A percentile compares a stretch with the other conserved stretches of the same genome.
Conservation (phyloP, 2,329 filamentous ascomycete genomes). For the Zymoseptoria crescenta region DNA sequence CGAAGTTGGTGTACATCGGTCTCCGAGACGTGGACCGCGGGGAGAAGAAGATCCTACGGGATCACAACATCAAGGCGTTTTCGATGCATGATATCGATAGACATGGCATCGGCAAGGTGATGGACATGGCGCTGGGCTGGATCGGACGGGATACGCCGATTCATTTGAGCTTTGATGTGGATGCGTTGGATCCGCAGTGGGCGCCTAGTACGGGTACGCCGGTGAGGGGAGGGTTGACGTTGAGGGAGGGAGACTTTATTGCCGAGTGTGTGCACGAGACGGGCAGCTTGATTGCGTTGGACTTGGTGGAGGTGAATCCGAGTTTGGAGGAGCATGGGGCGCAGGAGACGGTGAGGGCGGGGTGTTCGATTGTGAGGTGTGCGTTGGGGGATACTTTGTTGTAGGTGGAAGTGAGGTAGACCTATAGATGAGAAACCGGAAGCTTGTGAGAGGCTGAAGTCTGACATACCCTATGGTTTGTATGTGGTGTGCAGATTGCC, state of each 20-base stretch:
- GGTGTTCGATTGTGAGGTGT: conserved; percentile 84
- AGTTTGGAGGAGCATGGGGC: conserved; percentile 52
- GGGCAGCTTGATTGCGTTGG: conserved; percentile 49
- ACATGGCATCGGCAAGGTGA: conserved; percentile 87
- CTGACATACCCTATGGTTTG: no score
- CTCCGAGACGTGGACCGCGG: conserved; percentile 85
- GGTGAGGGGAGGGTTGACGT: conserved; percentile 83
- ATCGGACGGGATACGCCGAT: conserved; percentile 93
- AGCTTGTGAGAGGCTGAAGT: neutral
- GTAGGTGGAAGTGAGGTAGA: conserved; percentile 34
- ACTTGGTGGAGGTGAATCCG: conserved; percentile 50
- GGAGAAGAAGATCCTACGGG: conserved; percentile 85
- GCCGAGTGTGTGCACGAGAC: conserved; percentile 59
- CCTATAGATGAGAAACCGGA: no score
- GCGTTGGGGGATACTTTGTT: conserved; percentile 86
- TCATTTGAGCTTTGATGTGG: conserved; percentile 94
- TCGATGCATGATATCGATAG: conserved; percentile 98
- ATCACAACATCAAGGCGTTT: conserved; percentile 89
- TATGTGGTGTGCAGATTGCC: neutral
- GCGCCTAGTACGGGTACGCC: conserved; percentile 93
- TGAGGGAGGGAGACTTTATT: conserved; percentile 95
- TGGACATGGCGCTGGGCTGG: conserved; percentile 97
- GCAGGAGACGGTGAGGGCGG: conserved; percentile 79
- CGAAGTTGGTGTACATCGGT: conserved; percentile 95
- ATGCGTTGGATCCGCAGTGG: conserved; percentile 92